Evolutionary conservation across 345 rosid genomes (phyloP).

Genomic region (Linum lewisii): DNA sequence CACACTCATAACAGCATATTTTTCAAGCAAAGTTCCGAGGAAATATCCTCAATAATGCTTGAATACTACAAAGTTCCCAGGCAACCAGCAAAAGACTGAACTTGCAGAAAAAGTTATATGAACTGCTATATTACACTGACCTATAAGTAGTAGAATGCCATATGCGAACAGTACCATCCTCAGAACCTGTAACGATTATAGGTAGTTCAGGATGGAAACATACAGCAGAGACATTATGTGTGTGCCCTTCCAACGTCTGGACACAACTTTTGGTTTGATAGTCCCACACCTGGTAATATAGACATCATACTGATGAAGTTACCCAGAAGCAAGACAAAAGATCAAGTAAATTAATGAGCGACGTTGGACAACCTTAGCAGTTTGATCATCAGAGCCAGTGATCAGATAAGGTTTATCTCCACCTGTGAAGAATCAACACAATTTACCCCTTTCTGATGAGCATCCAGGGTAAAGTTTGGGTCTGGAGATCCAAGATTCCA

Average conservation of each 20-base stretch:
- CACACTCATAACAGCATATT: too few species aligned
- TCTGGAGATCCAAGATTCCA: constrained; percentile 97
- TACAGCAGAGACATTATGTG: constrained; percentile 82
- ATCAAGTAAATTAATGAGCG: background rate
- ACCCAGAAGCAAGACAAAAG: background rate
- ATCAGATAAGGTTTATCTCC: constrained; percentile 92
- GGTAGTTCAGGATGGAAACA: constrained; percentile 84
- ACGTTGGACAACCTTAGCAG: constrained; percentile 60
- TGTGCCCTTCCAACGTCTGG: constrained; percentile 72
- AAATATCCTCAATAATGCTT: too few species aligned
- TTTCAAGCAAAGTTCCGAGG: too few species aligned
- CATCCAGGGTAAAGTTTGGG: constrained; percentile 88
- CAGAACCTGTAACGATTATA: constrained; percentile 71
- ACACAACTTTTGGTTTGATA: constrained; percentile 77
- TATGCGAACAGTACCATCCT: constrained; percentile 73
- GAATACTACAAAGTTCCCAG: too few species aligned
- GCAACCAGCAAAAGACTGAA: too few species aligned
- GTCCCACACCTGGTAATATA: constrained; percentile 61
- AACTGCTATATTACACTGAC: constrained; percentile 17
- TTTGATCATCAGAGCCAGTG: constrained; percentile 90
- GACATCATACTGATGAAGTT: background rate
- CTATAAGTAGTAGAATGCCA: constrained; percentile 84
- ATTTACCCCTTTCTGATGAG: constrained; percentile 89
- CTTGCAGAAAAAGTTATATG: too few species aligned
- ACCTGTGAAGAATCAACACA: constrained; percentile 89